Conservation (phyloP, 805 yeast genomes). For the Cyberlindnera mrakii region DNA sequence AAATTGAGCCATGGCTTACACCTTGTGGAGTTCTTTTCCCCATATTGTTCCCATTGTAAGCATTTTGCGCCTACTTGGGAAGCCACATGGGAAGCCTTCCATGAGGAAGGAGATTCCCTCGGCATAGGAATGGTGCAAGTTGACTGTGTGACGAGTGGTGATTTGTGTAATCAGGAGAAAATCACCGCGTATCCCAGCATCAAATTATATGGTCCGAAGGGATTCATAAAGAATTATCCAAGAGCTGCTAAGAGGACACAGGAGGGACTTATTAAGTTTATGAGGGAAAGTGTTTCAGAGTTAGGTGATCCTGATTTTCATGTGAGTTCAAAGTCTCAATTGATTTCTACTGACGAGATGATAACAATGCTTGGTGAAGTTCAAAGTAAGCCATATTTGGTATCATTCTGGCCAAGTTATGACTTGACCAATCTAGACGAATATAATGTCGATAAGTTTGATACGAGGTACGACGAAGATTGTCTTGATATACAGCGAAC, state of each 20-base stretch:
- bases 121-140: conserved; percentile 65
- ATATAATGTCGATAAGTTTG: conserved; percentile 27
- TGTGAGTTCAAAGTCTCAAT: conserved; percentile 35
- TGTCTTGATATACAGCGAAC: conserved; percentile 45
- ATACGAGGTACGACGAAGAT: conserved; percentile 40
- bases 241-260: conserved; percentile 37
- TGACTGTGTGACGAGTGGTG: conserved; percentile 82
- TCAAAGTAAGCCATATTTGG: conserved; percentile 41
- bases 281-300: conserved; percentile 48
- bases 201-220: conserved; percentile 59
- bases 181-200: conserved; percentile 66
- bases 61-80: conserved; percentile 81
- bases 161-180: conserved; percentile 66
- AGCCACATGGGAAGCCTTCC: conserved; percentile 46
- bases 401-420: conserved; percentile 62
- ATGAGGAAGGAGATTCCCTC: conserved; percentile 36
- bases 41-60: conserved; percentile 81
- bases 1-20: conserved; percentile 50
- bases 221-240: conserved; percentile 43
- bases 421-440: conserved; percentile 31
- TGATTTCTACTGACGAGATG: conserved; percentile 36
- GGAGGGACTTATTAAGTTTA: conserved; percentile 45
- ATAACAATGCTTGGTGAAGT: conserved; percentile 39
- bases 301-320: conserved; percentile 32
- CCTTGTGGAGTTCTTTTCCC: conserved; percentile 85